Percentiles rank a stretch among this genome's conserved stretches.
Evolutionary conservation across 1,284 basidiomycete genomes (phyloP).

Genomic region (Ceratobasidium theobromae): DNA sequence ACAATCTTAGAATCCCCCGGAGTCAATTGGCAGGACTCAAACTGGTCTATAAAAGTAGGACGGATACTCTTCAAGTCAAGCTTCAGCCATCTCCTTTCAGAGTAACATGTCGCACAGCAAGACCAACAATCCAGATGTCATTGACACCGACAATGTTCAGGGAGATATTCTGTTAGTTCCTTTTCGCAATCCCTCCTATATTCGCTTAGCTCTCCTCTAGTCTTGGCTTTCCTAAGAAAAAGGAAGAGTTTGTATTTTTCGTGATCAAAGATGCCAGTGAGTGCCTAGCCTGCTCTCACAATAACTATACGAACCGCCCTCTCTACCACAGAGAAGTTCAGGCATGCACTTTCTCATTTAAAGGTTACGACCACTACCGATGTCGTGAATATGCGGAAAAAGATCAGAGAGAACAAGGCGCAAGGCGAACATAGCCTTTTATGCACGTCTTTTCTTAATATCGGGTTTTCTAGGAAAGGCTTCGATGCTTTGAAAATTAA

Average conservation of each 20-base stretch:
- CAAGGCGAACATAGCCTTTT: not conserved
- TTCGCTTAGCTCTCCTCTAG: not conserved
- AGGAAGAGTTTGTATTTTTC: slow-evolving; percentile 21
- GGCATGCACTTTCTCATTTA: not conserved
- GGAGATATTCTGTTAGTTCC: slow-evolving; percentile 36
- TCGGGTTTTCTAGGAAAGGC: slow-evolving; percentile 36
- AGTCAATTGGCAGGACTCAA: too few species aligned
- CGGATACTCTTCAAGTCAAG: not conserved
- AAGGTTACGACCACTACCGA: not conserved
- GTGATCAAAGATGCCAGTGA: not conserved
- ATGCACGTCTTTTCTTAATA: slow-evolving; percentile 35
- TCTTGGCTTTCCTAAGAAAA: slow-evolving; percentile 20
- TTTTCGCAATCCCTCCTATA: not conserved
- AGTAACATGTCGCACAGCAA: not conserved
- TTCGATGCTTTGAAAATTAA: slow-evolving; percentile 42
- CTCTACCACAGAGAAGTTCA: not conserved
- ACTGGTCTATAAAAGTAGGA: too few species aligned
- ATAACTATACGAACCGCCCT: not conserved
- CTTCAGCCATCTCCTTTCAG: not conserved
- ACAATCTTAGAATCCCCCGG: too few species aligned
- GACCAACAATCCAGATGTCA: not conserved
- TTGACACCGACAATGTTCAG: slow-evolving; percentile 29
- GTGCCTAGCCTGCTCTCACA: not conserved
- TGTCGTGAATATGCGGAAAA: not conserved
- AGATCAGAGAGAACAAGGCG: not conserved